Base-by-base conservation (phyloP, 2,329 filamentous ascomycete genomes). In the Trichophyton rubrum region DNA sequence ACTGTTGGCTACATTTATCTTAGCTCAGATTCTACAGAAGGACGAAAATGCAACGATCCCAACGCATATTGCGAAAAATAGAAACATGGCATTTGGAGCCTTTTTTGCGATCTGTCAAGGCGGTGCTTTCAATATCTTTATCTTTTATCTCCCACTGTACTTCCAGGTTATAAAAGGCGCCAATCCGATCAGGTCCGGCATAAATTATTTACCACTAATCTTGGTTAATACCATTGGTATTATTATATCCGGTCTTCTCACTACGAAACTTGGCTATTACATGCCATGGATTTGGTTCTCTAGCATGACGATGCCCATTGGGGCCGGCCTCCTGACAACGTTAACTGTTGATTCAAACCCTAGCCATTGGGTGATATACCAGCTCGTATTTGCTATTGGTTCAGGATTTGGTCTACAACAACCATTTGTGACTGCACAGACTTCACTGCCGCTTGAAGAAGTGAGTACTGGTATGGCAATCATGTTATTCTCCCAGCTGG, bases 1-100 rank as follows among this genome's bases (percentile, higher is more conserved):
- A 4, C 70, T 81, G 4, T 73, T 74, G 0, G 72, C 77, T 4
- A 72, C 74, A 2, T 76, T 78, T 59, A 58, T 70, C 17, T 68
- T 1, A 61, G 63, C 38, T 69, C 69, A 8, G 65, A 68, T 8
- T 2, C 67, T 1, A 72, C 69, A 0, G 62, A 75, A 1, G 66
- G 68, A 41, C 74, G 71, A 71, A 73, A 67, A 5, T 73, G 73
- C 13, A 70, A 63, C 2, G 70, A 64, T 75, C 6, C 72, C 73
- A 22, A 64, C 67, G 13, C 67, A 71, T 22, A 67, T 75, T 15
- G 59, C 74, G 3, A 68, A 66, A 53, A 63, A 64, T 35, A 66
- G 70, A 30, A 69, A 60, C 33, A 66, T 70, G 17, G 66, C 11
- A 75, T 65, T 67, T 1, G 67, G 68, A 1, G 65, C 66, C 24